These are phyloP conservation scores for Pharnaceum exiguum DNA, from an alignment of 148 eudicot species.

Conservation along the genomic window DNA sequence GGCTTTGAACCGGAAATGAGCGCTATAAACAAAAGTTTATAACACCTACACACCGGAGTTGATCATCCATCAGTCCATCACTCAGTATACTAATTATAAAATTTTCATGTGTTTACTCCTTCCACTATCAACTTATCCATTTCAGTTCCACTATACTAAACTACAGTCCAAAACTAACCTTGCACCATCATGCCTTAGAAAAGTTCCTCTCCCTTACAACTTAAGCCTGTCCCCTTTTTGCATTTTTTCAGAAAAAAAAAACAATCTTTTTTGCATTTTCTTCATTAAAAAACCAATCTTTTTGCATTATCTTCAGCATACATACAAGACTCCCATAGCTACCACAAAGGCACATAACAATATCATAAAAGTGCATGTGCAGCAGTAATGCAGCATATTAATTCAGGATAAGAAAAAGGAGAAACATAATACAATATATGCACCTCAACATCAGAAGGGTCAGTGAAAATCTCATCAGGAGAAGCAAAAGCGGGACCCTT, in stretches of 20 bases:
- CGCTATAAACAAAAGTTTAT: too few species aligned
- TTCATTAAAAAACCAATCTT: neutral
- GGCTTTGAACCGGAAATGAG: too few species aligned
- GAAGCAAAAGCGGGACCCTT: slow-evolving; percentile 80
- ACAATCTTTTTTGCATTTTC: neutral
- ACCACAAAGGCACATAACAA: neutral
- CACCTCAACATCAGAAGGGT: slow-evolving; percentile 70
- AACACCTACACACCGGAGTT: too few species aligned
- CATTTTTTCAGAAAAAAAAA: neutral
- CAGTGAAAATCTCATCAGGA: slow-evolving; percentile 74
- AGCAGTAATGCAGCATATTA: neutral
- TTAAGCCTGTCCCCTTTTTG: neutral
- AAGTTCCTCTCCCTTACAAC: neutral
- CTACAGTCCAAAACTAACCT: neutral
- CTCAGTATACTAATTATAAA: neutral
- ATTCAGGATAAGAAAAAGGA: neutral
- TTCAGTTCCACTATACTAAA: too few species aligned
- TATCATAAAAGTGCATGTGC: too few species aligned
- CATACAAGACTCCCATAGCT: neutral
- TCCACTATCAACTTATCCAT: too few species aligned
- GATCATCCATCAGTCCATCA: too few species aligned
- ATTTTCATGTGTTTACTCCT: too few species aligned
- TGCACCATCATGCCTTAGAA: neutral
- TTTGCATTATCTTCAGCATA: neutral
- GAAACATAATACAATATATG: neutral